Base-by-base conservation (phyloP, 2,329 filamentous ascomycete genomes). In the Aquanectria penicillioides region DNA sequence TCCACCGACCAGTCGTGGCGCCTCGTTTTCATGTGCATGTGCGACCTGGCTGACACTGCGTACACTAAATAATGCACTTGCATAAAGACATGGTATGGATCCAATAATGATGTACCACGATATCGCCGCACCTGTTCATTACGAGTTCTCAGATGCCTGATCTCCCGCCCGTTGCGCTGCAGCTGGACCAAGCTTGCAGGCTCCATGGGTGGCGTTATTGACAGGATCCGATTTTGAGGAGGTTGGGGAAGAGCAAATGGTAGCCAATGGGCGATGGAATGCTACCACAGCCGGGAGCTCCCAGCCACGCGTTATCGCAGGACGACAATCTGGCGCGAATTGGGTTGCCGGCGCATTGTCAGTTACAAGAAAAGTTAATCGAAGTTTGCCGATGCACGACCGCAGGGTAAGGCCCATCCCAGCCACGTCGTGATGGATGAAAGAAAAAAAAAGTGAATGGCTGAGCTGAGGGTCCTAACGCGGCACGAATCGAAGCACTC, bases 71-170 rank as follows among this genome's bases (percentile, higher is more conserved):
- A 63, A 62, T 68, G 57, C 49, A 63, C 57, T 61, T 64, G 69
- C 67, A 72, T 62, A 66, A 69, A 41, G 20, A 29, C 49, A 31
- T 34, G 33, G 22, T 18, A 56, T 6, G 38, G 36, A 60, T 48
- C 72, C 72, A 74, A 76, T 75, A 59, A 53, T 61, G 37, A 38
- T 57, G 59, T 61, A 72, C 71, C 73, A 75, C 73, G 73, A 75
- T 64, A 68, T 65, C 60, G 60, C 31, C 44, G 48, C 61, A 61
- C 55, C 53, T 11, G 52, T 53, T 69, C 55, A 66, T 64, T 65
- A 66, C 68, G 61, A 68, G 46, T 61, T 59, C 49, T 44, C 44
- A 55, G 58, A 69, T 66, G 64, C 59, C 63, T 68, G 60, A 63
- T 66, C 57, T 52, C 50, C 61, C 49, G 59, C 64, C 60, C 55